phyloP scores from a whole-genome alignment of 2,329 filamentous ascomycete species.

The Alternaria sp. region DNA sequence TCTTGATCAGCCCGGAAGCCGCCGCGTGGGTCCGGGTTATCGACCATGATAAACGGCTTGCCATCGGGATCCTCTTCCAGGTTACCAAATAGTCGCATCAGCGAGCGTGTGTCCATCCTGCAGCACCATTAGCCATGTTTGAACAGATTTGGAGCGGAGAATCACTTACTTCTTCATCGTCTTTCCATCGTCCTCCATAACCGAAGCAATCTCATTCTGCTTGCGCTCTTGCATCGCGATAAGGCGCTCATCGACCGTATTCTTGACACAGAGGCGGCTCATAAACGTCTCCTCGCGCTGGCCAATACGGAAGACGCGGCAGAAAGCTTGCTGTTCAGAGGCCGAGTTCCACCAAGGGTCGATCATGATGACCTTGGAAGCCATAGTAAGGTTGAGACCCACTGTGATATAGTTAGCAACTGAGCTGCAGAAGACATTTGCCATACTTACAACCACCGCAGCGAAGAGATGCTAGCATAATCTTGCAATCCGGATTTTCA shows the following conservation, averaged over 20 bases:
- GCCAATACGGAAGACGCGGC: conserved; percentile 70
- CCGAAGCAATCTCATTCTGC: conserved; percentile 52
- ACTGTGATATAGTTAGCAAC: conserved; percentile 26
- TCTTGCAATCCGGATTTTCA: conserved; percentile 47
- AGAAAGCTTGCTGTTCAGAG: conserved; percentile 70
- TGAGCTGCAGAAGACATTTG: not conserved
- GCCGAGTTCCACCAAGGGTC: conserved; percentile 68
- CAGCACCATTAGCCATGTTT: conserved; percentile 8
- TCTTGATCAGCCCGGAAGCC: conserved; percentile 43
- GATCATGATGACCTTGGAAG: conserved; percentile 58
- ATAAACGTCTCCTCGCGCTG: conserved; percentile 69
- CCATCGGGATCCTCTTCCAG: conserved; percentile 51
- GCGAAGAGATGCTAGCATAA: conserved; percentile 65
- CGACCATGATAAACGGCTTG: conserved; percentile 52
- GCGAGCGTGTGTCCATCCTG: conserved; percentile 48
- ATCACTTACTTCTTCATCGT: conserved; percentile 37
- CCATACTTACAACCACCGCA: conserved; percentile 58
- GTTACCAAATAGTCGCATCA: conserved; percentile 59
- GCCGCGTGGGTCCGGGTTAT: conserved; percentile 40
- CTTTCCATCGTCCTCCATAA: conserved; percentile 54
- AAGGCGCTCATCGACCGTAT: conserved; percentile 67
- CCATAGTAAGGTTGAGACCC: conserved; percentile 68
- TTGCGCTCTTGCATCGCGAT: conserved; percentile 65
- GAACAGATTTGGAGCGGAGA: not conserved
- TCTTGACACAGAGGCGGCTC: conserved; percentile 63